These are phyloP conservation scores for Candolleomyces eurysporus DNA, from an alignment of 768 basidiomycete genomes.

Conservation along the genomic window DNA sequence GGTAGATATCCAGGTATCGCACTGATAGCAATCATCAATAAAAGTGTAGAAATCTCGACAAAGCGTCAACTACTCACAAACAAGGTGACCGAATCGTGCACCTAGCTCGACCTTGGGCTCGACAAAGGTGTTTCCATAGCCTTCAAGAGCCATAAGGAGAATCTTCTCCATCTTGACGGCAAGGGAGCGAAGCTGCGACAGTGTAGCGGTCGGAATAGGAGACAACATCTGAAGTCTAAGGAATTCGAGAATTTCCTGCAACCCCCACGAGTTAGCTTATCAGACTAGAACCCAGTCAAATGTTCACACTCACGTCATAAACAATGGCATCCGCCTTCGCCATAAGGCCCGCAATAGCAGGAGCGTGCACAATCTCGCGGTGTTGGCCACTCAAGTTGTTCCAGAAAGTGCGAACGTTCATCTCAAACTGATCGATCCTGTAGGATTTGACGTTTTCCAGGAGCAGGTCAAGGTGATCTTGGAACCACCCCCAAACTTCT, in stretches of 20 bases:
- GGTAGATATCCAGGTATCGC: conserved; percentile 89
- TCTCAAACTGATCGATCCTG: conserved; percentile 88
- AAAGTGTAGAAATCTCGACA: conserved; percentile 8
- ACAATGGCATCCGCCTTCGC: conserved; percentile 87
- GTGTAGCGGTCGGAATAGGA: conserved; percentile 62
- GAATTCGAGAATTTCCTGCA: conserved; percentile 82
- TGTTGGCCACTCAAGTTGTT: conserved; percentile 67
- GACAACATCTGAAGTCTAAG: conserved; percentile 84
- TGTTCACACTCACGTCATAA: conserved; percentile 71
- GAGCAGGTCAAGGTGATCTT: conserved; percentile 83
- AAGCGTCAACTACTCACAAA: conserved; percentile 54
- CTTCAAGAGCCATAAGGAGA: conserved; percentile 73
- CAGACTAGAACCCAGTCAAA: conserved; percentile 2
- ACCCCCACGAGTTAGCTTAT: conserved; percentile 12
- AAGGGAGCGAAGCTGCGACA: conserved; percentile 73
- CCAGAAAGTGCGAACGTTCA: conserved; percentile 87
- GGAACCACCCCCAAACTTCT: conserved; percentile 91
- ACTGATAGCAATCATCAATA: conserved; percentile 41
- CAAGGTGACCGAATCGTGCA: conserved; percentile 87
- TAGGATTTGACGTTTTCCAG: conserved; percentile 74
- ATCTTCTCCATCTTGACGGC: conserved; percentile 94
- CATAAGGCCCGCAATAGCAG: conserved; percentile 85
- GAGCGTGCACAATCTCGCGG: conserved; percentile 86
- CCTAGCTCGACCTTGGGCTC: conserved; percentile 91
- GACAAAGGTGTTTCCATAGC: conserved; percentile 85